Evolutionary conservation across 2,329 filamentous ascomycete genomes (phyloP).

Genomic region (Trichoderma sp.): DNA sequence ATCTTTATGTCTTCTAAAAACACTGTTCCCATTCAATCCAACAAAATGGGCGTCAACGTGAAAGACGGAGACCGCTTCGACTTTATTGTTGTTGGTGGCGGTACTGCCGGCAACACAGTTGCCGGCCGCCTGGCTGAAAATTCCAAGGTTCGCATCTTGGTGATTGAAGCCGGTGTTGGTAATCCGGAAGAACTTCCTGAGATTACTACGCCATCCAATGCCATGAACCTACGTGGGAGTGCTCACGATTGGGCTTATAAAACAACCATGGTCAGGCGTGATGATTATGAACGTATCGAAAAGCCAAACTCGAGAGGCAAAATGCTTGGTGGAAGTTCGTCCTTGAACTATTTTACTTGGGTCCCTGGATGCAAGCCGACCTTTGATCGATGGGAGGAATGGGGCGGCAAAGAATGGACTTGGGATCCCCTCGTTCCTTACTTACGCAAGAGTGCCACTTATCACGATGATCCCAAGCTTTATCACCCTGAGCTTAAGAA

Average conservation of each 20-base stretch:
- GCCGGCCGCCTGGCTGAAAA: slow-evolving; percentile 38
- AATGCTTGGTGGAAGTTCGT: slow-evolving; percentile 56
- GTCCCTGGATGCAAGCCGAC: slow-evolving; percentile 56
- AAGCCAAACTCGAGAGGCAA: slow-evolving; percentile 63
- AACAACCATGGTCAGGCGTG: slow-evolving; percentile 57
- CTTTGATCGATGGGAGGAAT: slow-evolving; percentile 67
- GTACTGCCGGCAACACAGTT: slow-evolving; percentile 36
- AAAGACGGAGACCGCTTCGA: slow-evolving; percentile 26
- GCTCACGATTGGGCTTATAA: slow-evolving; percentile 62
- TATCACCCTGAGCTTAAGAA: slow-evolving; percentile 47
- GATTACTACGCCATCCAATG: slow-evolving; percentile 52
- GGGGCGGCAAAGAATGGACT: slow-evolving; percentile 66
- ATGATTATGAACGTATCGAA: slow-evolving; percentile 59
- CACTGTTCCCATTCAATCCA: slow-evolving; percentile 11
- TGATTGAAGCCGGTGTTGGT: slow-evolving; percentile 48
- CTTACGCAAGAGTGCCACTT: slow-evolving; percentile 54
- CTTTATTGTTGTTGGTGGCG: slow-evolving; percentile 36
- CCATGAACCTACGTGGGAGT: slow-evolving; percentile 54
- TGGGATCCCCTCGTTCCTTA: slow-evolving; percentile 53
- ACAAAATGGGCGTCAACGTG: slow-evolving; percentile 21
- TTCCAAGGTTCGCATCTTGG: slow-evolving; percentile 40
- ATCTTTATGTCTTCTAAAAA: background rate
- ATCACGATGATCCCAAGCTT: slow-evolving; percentile 52
- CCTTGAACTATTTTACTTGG: slow-evolving; percentile 64
- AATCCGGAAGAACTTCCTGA: slow-evolving; percentile 50